Evolutionary conservation across 2,329 filamentous ascomycete species (phyloP).

Genomic region (Pezizomycotina sp.): DNA sequence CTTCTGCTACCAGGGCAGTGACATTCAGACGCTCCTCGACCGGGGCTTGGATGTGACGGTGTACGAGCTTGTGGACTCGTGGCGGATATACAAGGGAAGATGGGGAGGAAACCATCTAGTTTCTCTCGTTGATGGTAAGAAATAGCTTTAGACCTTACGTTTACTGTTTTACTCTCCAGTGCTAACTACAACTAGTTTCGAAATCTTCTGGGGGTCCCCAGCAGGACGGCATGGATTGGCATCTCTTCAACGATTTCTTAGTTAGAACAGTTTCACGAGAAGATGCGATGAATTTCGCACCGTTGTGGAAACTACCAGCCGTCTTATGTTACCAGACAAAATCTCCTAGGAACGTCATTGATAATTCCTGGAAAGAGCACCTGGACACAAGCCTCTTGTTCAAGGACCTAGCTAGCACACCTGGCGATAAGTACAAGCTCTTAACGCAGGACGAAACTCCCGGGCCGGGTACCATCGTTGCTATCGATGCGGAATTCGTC

Average conservation of each 20-base stretch:
- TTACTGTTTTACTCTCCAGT: no score
- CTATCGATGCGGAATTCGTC: constrained; percentile 92
- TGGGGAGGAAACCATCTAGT: constrained; percentile 82
- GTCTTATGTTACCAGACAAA: constrained; percentile 77
- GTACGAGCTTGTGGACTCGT: constrained; percentile 79
- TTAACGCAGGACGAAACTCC: constrained; percentile 50
- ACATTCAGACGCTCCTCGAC: constrained; percentile 64
- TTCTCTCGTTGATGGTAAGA: constrained; percentile 66
- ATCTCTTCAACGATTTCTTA: constrained; percentile 93
- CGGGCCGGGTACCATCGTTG: constrained; percentile 56
- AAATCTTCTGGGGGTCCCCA: constrained; percentile 44
- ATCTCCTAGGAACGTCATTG: constrained; percentile 61
- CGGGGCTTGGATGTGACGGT: constrained; percentile 59
- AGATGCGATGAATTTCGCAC: constrained; percentile 78
- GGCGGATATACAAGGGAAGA: constrained; percentile 71
- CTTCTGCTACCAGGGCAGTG: constrained; percentile 85
- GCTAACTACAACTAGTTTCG: no score
- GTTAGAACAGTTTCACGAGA: constrained; percentile 63
- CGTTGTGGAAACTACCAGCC: constrained; percentile 81
- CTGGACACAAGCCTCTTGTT: constrained; percentile 78
- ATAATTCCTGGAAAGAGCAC: constrained; percentile 68
- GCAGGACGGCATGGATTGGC: constrained; percentile 58
- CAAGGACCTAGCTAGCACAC: constrained; percentile 37
- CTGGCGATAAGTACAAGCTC: constrained; percentile 42
- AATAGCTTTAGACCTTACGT: not conserved